Conservation (phyloP, 352 stramenopile species). For the Pythium brachiatum region DNA sequence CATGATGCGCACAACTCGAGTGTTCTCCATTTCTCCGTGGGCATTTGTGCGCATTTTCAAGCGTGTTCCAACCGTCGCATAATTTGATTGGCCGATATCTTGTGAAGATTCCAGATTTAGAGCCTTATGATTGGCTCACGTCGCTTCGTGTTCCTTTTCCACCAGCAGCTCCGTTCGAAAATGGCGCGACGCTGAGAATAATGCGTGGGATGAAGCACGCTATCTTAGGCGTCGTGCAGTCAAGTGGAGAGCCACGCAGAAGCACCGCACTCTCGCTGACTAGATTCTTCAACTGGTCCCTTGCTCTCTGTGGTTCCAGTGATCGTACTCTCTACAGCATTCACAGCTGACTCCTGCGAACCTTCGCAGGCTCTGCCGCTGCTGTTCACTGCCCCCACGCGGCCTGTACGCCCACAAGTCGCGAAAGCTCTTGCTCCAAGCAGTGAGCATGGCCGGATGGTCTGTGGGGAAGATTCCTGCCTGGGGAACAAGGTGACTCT, state of each 20-base stretch:
- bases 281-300: background rate
- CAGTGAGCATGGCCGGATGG: background rate
- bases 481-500: background rate
- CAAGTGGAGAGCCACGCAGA: background rate
- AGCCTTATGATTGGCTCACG: slow-evolving; percentile 27
- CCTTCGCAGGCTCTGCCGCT: background rate
- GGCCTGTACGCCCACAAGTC: too few species aligned
- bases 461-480: background rate
- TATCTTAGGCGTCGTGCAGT: background rate
- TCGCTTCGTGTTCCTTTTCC: slow-evolving; percentile 5
- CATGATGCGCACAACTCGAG: slow-evolving; percentile 14
- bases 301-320: background rate
- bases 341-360: background rate
- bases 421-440: background rate
- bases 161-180: slow-evolving; percentile 6
- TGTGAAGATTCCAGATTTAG: slow-evolving; percentile 20
- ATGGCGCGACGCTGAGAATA: slow-evolving; percentile 3
- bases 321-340: background rate
- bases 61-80: slow-evolving; percentile 13
- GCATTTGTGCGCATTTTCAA: slow-evolving; percentile 24
- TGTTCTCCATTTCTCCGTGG: background rate
- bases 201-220: slow-evolving; percentile 9
- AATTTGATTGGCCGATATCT: slow-evolving; percentile 23
- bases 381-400: too few species aligned
- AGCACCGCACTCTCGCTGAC: background rate